A percentile compares a stretch with the other conserved stretches of the same genome.
These are phyloP conservation scores for Ensete ventricosum DNA, from an alignment of 176 grass and related monocot genomes.

Conservation along the genomic window DNA sequence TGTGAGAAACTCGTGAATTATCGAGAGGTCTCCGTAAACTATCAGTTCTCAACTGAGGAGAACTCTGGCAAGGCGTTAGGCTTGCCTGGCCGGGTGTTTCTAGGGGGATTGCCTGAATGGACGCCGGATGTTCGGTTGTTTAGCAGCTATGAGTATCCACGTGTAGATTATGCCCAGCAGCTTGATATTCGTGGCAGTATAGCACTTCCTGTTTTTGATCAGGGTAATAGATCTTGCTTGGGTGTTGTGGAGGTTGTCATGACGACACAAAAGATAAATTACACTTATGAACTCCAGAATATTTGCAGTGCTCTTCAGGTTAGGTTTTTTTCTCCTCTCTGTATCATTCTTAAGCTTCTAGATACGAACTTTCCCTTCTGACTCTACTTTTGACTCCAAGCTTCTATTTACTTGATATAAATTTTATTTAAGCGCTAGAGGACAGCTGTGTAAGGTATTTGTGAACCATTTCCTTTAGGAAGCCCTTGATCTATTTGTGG, in stretches of 20 bases:
- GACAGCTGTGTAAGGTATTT: too few relatives aligned
- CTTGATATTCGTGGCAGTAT: conserved; percentile 65
- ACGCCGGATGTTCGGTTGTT: conserved; percentile 72
- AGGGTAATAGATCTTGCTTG: conserved; percentile 39
- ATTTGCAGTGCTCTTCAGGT: conserved; percentile 92
- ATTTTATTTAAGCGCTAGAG: too few relatives aligned
- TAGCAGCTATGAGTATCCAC: conserved; percentile 55
- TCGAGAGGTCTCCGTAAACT: conserved; percentile 57
- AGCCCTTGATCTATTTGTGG: too few relatives aligned
- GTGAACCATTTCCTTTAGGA: too few relatives aligned
- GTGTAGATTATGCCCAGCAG: conserved; percentile 44
- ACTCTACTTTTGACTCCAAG: too few relatives aligned
- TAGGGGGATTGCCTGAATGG: conserved; percentile 74
- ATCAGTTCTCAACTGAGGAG: conserved; percentile 56
- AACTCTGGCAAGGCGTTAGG: conserved; percentile 27
- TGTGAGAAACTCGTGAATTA: conserved; percentile 59
- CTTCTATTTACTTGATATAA: too few relatives aligned
- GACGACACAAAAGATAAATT: conserved; percentile 69
- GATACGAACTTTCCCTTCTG: too few relatives aligned
- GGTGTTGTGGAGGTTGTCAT: conserved; percentile 82
- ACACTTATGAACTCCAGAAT: conserved; percentile 59
- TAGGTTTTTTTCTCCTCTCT: not conserved
- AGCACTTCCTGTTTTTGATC: conserved; percentile 79
- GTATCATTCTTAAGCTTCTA: not conserved
- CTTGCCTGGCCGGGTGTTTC: conserved; percentile 75